These are phyloP conservation scores for Austroboletus niveus DNA, from an alignment of 1,284 basidiomycete species.

Conservation along the genomic window DNA sequence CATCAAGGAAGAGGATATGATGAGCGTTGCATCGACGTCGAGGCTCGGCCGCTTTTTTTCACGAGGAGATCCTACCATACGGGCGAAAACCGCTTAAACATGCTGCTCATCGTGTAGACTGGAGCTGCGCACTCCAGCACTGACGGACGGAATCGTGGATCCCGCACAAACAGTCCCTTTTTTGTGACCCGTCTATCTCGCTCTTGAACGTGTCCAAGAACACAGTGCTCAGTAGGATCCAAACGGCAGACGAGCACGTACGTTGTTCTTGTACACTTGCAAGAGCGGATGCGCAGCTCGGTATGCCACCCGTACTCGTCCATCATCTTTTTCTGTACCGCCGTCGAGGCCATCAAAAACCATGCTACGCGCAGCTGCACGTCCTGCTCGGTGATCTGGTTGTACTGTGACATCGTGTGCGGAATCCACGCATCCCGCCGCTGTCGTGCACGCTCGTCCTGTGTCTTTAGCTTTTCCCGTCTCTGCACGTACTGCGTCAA, in stretches of 20 bases:
- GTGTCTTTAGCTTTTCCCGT: conserved; percentile 21
- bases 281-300: conserved; percentile 43
- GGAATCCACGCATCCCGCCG: conserved; percentile 51
- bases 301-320: conserved; percentile 50
- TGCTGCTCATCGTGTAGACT: neutral
- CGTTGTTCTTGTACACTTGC: conserved; percentile 39
- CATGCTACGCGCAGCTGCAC: conserved; percentile 49
- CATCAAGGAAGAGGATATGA: neutral
- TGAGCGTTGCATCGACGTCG: no score
- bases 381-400: conserved; percentile 41
- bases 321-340: conserved; percentile 48
- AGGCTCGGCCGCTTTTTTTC: neutral
- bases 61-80: conserved; percentile 2
- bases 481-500: conserved; percentile 35
- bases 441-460: conserved; percentile 36
- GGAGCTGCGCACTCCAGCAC: neutral
- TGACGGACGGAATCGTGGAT: conserved; percentile 18
- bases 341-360: conserved; percentile 43
- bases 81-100: conserved; percentile 18
- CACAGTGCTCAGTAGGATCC: conserved; percentile 3
- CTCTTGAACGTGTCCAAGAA: conserved; percentile 12
- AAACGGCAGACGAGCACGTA: conserved; percentile 27
- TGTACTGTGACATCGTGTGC: conserved; percentile 43
- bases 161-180: conserved; percentile 15
- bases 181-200: conserved; percentile 17